Percentiles rank a stretch among this genome's conserved stretches.
Evolutionary conservation across 192 early-diverging fungal genomes (phyloP).

Genomic region (Coemansia sp.): DNA sequence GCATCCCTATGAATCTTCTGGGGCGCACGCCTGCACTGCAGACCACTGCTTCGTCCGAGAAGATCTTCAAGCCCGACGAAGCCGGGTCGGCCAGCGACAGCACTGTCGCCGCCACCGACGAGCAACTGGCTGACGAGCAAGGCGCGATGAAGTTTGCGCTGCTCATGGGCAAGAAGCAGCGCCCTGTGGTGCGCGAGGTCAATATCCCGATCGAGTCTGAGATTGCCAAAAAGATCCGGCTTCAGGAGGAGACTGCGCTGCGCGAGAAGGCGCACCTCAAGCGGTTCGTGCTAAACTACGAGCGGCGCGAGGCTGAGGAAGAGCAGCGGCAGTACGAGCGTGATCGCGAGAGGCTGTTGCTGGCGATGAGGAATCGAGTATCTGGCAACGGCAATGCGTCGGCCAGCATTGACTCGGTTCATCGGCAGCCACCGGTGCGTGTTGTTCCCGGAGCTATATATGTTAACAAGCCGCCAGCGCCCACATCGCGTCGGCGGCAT

Average conservation of each 20-base stretch:
- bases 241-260: conserved; percentile 83
- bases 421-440: conserved; percentile 5
- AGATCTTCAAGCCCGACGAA: not conserved
- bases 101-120: not conserved
- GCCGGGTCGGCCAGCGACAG: not conserved
- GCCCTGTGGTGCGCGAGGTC: conserved; percentile 36
- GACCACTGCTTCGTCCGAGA: conserved; percentile 1
- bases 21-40: conserved; percentile 27
- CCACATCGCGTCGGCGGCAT: conserved; percentile 16
- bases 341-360: conserved; percentile 11
- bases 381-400: conserved; percentile 1
- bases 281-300: conserved; percentile 87
- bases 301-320: conserved; percentile 57
- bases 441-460: conserved; percentile 36
- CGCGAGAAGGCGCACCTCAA: conserved; percentile 91
- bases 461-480: conserved; percentile 16
- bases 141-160: conserved; percentile 44
- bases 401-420: conserved; percentile 5
- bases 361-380: conserved; percentile 9
- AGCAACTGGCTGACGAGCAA: conserved; percentile 11
- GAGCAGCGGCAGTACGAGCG: conserved; percentile 22
- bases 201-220: conserved; percentile 62
- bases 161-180: conserved; percentile 52
- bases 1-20: conserved; percentile 77
- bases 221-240: conserved; percentile 78